These are phyloP conservation scores for Diplogelasinospora grovesii DNA, from an alignment of 495 filamentous ascomycete species.

Conservation along the genomic window DNA sequence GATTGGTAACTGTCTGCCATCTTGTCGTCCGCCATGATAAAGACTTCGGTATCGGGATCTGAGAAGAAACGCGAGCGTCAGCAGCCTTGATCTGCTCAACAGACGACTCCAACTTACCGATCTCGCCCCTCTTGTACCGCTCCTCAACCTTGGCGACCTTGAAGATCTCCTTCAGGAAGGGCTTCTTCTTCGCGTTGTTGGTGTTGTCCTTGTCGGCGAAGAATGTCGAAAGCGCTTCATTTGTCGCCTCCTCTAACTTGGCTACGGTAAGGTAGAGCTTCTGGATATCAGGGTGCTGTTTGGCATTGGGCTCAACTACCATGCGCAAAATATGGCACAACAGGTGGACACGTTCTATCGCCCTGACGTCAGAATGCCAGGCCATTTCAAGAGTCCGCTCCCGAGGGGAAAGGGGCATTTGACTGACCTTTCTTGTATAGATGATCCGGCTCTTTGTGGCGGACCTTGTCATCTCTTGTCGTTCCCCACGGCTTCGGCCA, in stretches of 20 bases:
- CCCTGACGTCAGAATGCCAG: slow-evolving; percentile 1
- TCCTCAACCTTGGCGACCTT: slow-evolving; percentile 60
- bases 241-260: slow-evolving; percentile 40
- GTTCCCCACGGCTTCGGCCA: slow-evolving; percentile 61
- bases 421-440: slow-evolving; percentile 61
- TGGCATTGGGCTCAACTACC: slow-evolving; percentile 39
- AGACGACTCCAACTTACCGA: slow-evolving; percentile 41
- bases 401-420: neutral
- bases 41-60: slow-evolving; percentile 35
- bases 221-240: slow-evolving; percentile 38
- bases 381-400: neutral
- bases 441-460: slow-evolving; percentile 84
- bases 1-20: slow-evolving; percentile 20
- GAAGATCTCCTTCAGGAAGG: slow-evolving; percentile 58
- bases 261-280: slow-evolving; percentile 34
- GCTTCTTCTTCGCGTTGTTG: slow-evolving; percentile 35
- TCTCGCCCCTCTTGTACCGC: slow-evolving; percentile 49
- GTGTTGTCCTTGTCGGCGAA: slow-evolving; percentile 38
- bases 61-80: slow-evolving; percentile 7
- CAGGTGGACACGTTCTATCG: slow-evolving; percentile 52
- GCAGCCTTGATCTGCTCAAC: neutral
- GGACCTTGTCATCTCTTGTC: slow-evolving; percentile 29
- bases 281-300: slow-evolving; percentile 31
- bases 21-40: slow-evolving; percentile 32
- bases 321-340: slow-evolving; percentile 57